phyloP scores from a whole-genome alignment of 805 yeast genomes.

The Lipomyces mesembrius region DNA sequence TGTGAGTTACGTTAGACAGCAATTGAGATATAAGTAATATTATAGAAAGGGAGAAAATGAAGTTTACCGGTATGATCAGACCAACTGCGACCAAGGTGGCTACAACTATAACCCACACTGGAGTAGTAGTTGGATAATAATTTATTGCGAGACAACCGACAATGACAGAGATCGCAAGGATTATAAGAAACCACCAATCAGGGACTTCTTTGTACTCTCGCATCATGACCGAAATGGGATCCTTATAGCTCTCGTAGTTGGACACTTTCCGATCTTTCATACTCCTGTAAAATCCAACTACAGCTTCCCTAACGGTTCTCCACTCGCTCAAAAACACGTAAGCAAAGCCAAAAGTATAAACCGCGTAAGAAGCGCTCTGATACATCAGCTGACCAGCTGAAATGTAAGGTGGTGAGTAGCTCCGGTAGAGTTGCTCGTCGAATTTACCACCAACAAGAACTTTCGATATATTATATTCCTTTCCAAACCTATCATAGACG shows the following conservation, averaged over 20 bases:
- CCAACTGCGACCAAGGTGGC: conserved; percentile 59
- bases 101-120: conserved; percentile 63
- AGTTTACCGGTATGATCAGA: conserved; percentile 64
- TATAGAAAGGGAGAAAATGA: too few relatives aligned
- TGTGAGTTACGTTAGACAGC: too few relatives aligned
- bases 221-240: conserved; percentile 50
- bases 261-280: conserved; percentile 55
- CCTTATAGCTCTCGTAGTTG: conserved; percentile 61
- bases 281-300: conserved; percentile 55
- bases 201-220: conserved; percentile 62
- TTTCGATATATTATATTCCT: conserved; percentile 51
- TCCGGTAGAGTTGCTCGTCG: conserved; percentile 7
- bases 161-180: conserved; percentile 55
- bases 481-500: conserved; percentile 52
- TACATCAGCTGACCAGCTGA: conserved; percentile 56
- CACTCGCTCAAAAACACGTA: conserved; percentile 64
- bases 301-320: conserved; percentile 64
- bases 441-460: conserved; percentile 48
- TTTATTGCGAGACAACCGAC: conserved; percentile 48
- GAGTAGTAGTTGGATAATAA: conserved; percentile 49
- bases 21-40: too few relatives aligned
- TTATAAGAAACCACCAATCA: conserved; percentile 62
- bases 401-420: conserved; percentile 40
- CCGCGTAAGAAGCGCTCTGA: conserved; percentile 45
- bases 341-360: conserved; percentile 66